These are phyloP conservation scores for Elongisporangium undulatum DNA, from an alignment of 352 stramenopile species.

Conservation along the genomic window DNA sequence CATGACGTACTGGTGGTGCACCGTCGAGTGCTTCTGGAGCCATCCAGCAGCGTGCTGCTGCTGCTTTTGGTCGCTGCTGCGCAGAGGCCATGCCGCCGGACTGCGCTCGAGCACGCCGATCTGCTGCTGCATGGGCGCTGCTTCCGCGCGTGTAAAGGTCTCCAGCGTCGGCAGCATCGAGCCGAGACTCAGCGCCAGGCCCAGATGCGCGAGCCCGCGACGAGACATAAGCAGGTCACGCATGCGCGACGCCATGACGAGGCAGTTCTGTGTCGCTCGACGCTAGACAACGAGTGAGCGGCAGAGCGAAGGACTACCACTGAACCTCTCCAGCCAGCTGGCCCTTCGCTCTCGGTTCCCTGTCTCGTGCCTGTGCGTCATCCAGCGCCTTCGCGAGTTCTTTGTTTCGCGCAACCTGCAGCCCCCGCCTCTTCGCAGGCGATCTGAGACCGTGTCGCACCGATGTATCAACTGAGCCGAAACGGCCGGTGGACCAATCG, in stretches of 20 bases:
- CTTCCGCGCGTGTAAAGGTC: not conserved
- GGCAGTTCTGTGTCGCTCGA: not conserved
- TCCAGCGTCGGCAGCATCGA: not conserved
- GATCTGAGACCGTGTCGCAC: not conserved
- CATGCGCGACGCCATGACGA: not conserved
- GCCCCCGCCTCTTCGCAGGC: not conserved
- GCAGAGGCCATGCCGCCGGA: not conserved
- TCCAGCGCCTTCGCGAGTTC: not conserved
- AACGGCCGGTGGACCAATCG: not conserved
- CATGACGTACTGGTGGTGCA: slow-evolving; percentile 42
- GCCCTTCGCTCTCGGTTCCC: not conserved
- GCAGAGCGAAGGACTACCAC: not conserved
- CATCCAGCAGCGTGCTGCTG: not conserved
- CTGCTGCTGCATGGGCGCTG: not conserved
- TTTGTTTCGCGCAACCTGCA: not conserved
- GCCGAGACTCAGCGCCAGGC: not conserved
- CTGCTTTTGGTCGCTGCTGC: not conserved
- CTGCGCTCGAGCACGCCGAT: not conserved
- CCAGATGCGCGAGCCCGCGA: not conserved
- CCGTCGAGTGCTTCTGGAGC: not conserved
- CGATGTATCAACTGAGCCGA: not conserved
- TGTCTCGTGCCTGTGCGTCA: not conserved
- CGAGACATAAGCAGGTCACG: not conserved
- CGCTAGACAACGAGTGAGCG: not conserved
- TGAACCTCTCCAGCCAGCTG: not conserved